These are phyloP conservation scores for Staphylotrichum longicolle DNA, from an alignment of 495 filamentous ascomycete genomes.

Conservation along the genomic window DNA sequence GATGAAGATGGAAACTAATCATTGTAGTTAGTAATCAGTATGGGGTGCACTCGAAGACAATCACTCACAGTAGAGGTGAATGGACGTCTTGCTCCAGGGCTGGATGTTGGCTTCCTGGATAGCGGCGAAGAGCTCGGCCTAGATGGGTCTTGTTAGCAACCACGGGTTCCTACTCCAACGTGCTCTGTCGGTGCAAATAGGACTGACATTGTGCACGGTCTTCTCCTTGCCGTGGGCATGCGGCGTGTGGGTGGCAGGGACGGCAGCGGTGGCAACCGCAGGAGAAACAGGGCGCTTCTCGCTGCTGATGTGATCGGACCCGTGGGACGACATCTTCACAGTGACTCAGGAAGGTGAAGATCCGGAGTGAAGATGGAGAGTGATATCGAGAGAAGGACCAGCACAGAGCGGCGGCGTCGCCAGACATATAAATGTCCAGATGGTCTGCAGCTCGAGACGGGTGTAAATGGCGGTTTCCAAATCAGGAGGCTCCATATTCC, in stretches of 20 bases:
- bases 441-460: not conserved
- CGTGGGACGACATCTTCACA: conserved; percentile 37
- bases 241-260: conserved; percentile 21
- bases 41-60: too few species aligned
- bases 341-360: not conserved
- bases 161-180: not conserved
- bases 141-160: conserved; percentile 15
- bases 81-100: conserved; percentile 52
- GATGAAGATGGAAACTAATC: conserved; percentile 39
- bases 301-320: conserved; percentile 26
- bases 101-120: conserved; percentile 57
- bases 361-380: conserved; percentile 6
- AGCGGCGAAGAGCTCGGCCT: conserved; percentile 59
- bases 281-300: conserved; percentile 29
- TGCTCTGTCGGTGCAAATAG: not conserved
- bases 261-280: conserved; percentile 16
- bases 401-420: conserved; percentile 4
- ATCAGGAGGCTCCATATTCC: conserved; percentile 10
- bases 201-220: conserved; percentile 52
- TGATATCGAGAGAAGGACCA: conserved; percentile 7
- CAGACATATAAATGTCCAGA: conserved; percentile 7
- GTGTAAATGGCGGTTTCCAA: conserved; percentile 7
- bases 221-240: conserved; percentile 44
- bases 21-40: conserved; percentile 2
- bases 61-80: conserved; percentile 54